Base-by-base conservation (phyloP, 768 basidiomycete species). In the Trametes cingulata region DNA sequence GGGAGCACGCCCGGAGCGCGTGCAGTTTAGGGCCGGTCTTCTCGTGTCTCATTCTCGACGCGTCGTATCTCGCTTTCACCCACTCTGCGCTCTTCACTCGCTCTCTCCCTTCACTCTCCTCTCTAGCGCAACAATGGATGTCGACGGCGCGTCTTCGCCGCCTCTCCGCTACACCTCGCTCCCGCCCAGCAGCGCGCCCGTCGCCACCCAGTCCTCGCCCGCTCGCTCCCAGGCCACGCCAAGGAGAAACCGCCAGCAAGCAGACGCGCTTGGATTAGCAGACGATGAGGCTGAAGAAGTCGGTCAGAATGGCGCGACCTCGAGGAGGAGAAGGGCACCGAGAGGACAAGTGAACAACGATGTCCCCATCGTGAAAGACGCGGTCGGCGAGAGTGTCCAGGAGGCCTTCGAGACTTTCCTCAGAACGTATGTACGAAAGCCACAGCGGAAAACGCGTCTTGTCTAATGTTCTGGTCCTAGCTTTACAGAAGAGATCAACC, bases 331-430 rank as follows among this genome's bases (percentile, higher is more conserved):
- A 57, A 77, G 81, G 56, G 80, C 81, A 42, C 51, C 63, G 10
- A 78, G 81, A 56, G 77, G 78, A 47, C 77, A 77, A 58, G 76
- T 74, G 10, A 82, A 82, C 54, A 82, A 76, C 4, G 91, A 95
- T 67, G 83, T 97, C 0, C 91, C 95, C 2, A 77, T 92, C 51
- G 95, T 98, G 1, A 88, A 87, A 67, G 97, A 98, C 75, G 87
- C 91, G 33, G 96, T 98, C 19, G 96, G 96, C 53, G 95, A 98
- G 77, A 93, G 91, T 67, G 93, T 98, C 4, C 87, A 89, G 56
- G 91, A 95, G 68, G 87, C 88, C 68, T 98, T 98, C 69, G 90
- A 93, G 72, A 84, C 85, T 1, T 98, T 99, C 75, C 75, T 98
- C 53, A 90, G 92, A 77, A 88, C 87, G 97, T 98, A 71, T 55